Percentiles rank a stretch among this genome's conserved stretches.
Conservation (phyloP, 2,329 filamentous ascomycete species). For the Aspergillus cejpii region DNA sequence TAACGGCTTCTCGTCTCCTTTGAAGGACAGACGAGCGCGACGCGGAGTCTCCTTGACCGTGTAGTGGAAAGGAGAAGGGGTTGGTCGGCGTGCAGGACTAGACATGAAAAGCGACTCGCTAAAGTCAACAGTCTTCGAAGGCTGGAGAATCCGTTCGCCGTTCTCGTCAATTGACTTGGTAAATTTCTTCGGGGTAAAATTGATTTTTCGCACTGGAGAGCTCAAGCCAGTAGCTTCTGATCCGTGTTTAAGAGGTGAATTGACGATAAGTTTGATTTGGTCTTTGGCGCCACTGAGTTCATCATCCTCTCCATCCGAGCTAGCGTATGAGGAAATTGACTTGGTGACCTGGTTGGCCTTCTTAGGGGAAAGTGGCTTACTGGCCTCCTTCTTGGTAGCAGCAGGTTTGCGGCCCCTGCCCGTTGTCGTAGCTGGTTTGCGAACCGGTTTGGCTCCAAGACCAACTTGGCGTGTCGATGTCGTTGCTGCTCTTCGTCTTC, state of each 20-base stretch:
- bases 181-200: slow-evolving; percentile 25
- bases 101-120: slow-evolving; percentile 34
- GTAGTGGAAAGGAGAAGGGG: slow-evolving; percentile 41
- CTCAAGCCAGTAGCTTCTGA: slow-evolving; percentile 26
- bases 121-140: slow-evolving; percentile 26
- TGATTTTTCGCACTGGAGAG: slow-evolving; percentile 31
- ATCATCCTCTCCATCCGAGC: slow-evolving; percentile 40
- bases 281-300: slow-evolving; percentile 37
- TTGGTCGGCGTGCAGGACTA: slow-evolving; percentile 42
- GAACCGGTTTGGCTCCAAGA: slow-evolving; percentile 42
- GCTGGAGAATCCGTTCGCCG: slow-evolving; percentile 26
- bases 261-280: slow-evolving; percentile 27
- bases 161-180: slow-evolving; percentile 29
- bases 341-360: slow-evolving; percentile 45
- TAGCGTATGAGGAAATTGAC: slow-evolving; percentile 30
- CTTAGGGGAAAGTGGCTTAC: slow-evolving; percentile 44
- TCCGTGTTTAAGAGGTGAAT: slow-evolving; percentile 30
- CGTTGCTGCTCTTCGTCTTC: slow-evolving; percentile 21
- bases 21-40: slow-evolving; percentile 25
- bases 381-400: slow-evolving; percentile 24
- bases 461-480: slow-evolving; percentile 29
- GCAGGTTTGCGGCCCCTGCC: slow-evolving; percentile 30
- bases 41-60: slow-evolving; percentile 39
- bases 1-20: slow-evolving; percentile 16
- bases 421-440: slow-evolving; percentile 32